Percentiles rank a stretch among this genome's conserved stretches.
These are phyloP conservation scores for Echites panduratus DNA, from an alignment of 257 asterid genomes.

Conservation along the genomic window DNA sequence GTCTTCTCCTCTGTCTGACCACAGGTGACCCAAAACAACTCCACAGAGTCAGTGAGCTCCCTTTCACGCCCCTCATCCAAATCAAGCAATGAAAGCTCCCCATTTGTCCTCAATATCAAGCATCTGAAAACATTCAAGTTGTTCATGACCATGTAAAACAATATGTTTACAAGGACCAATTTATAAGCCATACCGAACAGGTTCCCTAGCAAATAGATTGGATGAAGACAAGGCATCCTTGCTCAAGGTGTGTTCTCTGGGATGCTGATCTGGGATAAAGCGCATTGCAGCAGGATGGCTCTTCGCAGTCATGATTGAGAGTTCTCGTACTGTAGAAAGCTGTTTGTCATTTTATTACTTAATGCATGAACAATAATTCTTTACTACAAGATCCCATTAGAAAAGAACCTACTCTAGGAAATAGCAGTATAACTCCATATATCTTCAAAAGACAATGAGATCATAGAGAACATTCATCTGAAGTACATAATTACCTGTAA, in stretches of 20 bases:
- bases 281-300: conserved; percentile 98
- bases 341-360: conserved; percentile 99
- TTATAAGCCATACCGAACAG: conserved; percentile 59
- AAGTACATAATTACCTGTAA: conserved; percentile 65
- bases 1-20: conserved; percentile 91
- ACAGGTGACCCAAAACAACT: conserved; percentile 98
- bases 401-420: conserved; percentile 22
- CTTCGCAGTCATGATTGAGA: conserved; percentile 98
- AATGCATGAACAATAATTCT: conserved; percentile 44
- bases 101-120: conserved; percentile 81
- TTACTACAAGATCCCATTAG: conserved; percentile 21
- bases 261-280: conserved; percentile 90
- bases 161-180: not conserved
- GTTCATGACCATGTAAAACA: conserved; percentile 21
- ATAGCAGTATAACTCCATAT: conserved; percentile 9
- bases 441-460: conserved; percentile 16
- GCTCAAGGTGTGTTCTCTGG: conserved; percentile 34
- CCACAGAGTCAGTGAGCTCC: conserved; percentile 93
- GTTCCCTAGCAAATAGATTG: conserved; percentile 56
- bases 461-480: conserved; percentile 17
- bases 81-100: conserved; percentile 97
- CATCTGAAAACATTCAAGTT: conserved; percentile 47
- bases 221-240: conserved; percentile 48
- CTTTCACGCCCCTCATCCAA: conserved; percentile 97
- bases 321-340: conserved; percentile 99